phyloP scores from a whole-genome alignment of 1,284 basidiomycete species.

The Somion occarium region DNA sequence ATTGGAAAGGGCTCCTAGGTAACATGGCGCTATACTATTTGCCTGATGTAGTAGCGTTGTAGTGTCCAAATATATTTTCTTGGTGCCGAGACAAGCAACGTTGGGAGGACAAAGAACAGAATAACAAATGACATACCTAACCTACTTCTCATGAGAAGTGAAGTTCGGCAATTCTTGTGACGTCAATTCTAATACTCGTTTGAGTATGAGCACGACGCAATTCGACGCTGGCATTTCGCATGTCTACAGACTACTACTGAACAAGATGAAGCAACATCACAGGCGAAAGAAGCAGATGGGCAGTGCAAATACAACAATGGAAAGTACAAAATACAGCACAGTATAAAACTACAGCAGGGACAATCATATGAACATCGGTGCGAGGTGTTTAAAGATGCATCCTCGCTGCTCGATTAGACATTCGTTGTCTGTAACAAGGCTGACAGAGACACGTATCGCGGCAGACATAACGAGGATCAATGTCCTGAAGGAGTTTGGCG shows the following conservation, averaged over 20 bases:
- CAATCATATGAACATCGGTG: not conserved
- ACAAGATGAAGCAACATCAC: not conserved
- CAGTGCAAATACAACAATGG: not conserved
- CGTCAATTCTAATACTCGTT: too few species aligned
- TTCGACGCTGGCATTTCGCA: too few species aligned
- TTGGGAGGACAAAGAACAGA: too few species aligned
- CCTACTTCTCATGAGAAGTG: too few species aligned
- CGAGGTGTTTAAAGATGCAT: not conserved
- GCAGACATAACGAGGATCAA: conserved; percentile 11
- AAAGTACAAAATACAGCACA: not conserved
- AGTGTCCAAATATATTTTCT: too few species aligned
- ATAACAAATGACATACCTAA: too few species aligned
- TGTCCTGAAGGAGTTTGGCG: conserved; percentile 4
- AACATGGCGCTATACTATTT: too few species aligned
- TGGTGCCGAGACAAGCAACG: too few species aligned
- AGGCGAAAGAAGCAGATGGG: not conserved
- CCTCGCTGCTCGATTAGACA: not conserved
- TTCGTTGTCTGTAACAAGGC: not conserved
- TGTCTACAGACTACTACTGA: not conserved
- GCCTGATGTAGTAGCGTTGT: too few species aligned
- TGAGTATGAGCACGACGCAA: too few species aligned
- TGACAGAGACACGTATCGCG: not conserved
- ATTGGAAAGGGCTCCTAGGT: too few species aligned
- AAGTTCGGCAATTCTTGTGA: too few species aligned
- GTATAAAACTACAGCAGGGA: not conserved